Base-by-base conservation (phyloP, 2,329 filamentous ascomycete species). In the Cladosporium sphaerospermum region DNA sequence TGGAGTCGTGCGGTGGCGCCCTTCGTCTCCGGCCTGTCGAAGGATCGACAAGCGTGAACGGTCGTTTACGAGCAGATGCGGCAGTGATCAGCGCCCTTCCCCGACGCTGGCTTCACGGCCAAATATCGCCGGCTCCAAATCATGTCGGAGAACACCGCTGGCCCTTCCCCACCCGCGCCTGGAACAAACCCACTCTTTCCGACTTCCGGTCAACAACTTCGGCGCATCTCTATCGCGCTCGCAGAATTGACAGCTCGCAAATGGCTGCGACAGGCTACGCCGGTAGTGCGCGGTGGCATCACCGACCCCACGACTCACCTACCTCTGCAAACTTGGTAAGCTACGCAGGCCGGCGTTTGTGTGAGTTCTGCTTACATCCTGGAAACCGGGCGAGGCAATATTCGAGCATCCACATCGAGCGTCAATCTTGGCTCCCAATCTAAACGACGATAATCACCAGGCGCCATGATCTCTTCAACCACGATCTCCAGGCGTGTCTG, bases 41-140 rank as follows among this genome's bases (percentile, higher is more conserved):
- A 51, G 40, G 48, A 51, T 51, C 48, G 48, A 51, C 48, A 51
- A 51, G 48, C 40, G 48, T 43, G 37, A 51, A 32, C 37, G 39
- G 23, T 44, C 48, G 36, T 43, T 18, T 51, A 43, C 48, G 32
- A 51, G 40, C 40, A 14, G 32, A 34, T 28, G 14, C 16, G 48
- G 48, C 31, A 44, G 19, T 13, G 42, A n/a, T 39, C 41, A 44
- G 39, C 16, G 18, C 13, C 4, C 18, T 39, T 44, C 39, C 48
- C 48, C 48, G 33, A 37, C 5, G 16, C 32, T 44, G 18, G 18
- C 31, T 33, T 34, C n/a, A 18, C 47, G 47, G 48, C 40, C 48
- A 51, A 44, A 51, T 31, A 9, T 44, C 40, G 48, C 48, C 48
- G 48, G 40, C 3, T 31, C 31, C 31, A 39, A 8, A 43, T 43